Evolutionary conservation across 192 early-diverging fungal genomes (phyloP), one percentile per base, ranked within the genome.

Genomic region (Coemansia sp.): DNA sequence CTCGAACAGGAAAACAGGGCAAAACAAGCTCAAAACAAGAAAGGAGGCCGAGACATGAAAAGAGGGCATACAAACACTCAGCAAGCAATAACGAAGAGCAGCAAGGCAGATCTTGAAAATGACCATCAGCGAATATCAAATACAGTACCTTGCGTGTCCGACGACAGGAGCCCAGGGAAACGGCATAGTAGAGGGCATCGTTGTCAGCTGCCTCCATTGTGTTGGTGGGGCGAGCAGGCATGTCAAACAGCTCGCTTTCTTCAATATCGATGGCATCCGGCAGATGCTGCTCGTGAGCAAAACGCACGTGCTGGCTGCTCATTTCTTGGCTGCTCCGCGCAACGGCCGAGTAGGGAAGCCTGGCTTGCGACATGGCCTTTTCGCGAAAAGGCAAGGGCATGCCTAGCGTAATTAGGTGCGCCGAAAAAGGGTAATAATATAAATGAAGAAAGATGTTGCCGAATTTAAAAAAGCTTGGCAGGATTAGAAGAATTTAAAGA

Each of bases 231-330:
- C 67, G 63, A 31, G 67, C 18, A 1, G 59, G 37, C 48, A 50
- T 37, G 28, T 75, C 77, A 42, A 80, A 75, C 37, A 80, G 59
- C 71, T 67, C 77, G 56, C 74, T 75, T 73, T 80, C 72, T 24
- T 79, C 77, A 55, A 74, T 59, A 63, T 80, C 77, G 34, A 65
- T 69, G 5, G 67, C 71, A 20, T 67, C 65, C 0, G 65, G 68
- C 38, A 59, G 53, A 26, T 51, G 62, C 46, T 34, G 61, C 57
- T 69, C 68, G 56, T 56, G 62, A 42, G 59, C 56, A 60, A 75
- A 69, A n/a, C 59, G 77, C 53, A 69, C 77, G 13, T 42, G 68
- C n/a, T 23, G 51, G 48, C 38, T 48, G 37, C 66, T 34, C 33
- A 58, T 58, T 2, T 58, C 72, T 21, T 33, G 28, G 50, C 72